Percentiles rank a stretch among this genome's conserved stretches.
These are phyloP conservation scores for Camelina neglecta DNA, from an alignment of 345 rosid species.

Conservation along the genomic window DNA sequence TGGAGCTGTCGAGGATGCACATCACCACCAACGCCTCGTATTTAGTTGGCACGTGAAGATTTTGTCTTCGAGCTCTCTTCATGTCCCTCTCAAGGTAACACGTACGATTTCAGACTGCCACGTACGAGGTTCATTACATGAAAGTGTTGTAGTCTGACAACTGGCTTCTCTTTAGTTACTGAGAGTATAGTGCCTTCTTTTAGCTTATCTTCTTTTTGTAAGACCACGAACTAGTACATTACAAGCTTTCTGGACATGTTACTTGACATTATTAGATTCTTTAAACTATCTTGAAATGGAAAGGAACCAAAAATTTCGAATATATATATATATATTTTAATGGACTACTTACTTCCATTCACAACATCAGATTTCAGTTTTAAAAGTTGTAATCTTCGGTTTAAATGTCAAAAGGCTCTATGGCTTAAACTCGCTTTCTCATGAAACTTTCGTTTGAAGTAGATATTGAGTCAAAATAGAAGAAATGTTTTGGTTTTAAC, in stretches of 20 bases:
- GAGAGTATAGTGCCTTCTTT: neutral
- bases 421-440: neutral
- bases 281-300: too few relatives aligned
- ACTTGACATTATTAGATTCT: neutral
- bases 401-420: neutral
- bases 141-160: slow-evolving; percentile 5
- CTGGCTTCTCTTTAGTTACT: neutral
- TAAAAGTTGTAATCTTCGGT: neutral
- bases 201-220: neutral
- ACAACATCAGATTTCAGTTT: too few relatives aligned
- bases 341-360: too few relatives aligned
- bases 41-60: slow-evolving; percentile 8
- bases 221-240: slow-evolving; percentile 1
- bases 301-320: too few relatives aligned
- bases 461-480: neutral
- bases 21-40: slow-evolving; percentile 4
- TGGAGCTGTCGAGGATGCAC: neutral
- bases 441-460: neutral
- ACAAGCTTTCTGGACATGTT: neutral
- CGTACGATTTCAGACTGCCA: slow-evolving; percentile 27
- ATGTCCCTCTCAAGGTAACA: slow-evolving; percentile 25
- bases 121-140: slow-evolving; percentile 14
- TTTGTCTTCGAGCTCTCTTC: slow-evolving; percentile 5
- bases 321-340: too few relatives aligned
- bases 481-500: neutral